These are phyloP conservation scores for Penicillium sp. DNA, from an alignment of 2,329 filamentous ascomycete genomes.

Conservation along the genomic window DNA sequence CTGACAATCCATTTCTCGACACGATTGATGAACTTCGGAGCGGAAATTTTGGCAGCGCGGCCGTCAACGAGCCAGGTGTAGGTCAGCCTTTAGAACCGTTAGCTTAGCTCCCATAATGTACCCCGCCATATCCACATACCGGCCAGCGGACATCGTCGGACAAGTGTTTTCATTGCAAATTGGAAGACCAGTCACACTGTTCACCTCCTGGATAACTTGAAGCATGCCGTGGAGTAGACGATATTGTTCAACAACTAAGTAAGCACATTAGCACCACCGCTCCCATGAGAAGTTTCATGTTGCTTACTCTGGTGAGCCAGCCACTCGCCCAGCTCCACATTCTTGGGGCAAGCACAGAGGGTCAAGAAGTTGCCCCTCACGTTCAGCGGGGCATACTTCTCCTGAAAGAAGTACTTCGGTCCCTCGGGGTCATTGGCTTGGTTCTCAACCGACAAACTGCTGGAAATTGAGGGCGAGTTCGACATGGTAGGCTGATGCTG, in stretches of 20 bases:
- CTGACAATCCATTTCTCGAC: slow-evolving; percentile 97
- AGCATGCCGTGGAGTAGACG: slow-evolving; percentile 86
- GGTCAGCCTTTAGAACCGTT: slow-evolving; percentile 64
- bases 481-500: slow-evolving; percentile 31
- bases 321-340: slow-evolving; percentile 93
- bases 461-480: slow-evolving; percentile 43
- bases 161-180: slow-evolving; percentile 84
- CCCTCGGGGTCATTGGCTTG: slow-evolving; percentile 42
- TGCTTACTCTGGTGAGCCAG: slow-evolving; percentile 83
- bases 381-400: slow-evolving; percentile 70
- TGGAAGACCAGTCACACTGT: slow-evolving; percentile 68
- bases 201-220: slow-evolving; percentile 80
- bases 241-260: slow-evolving; percentile 84
- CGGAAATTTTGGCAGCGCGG: slow-evolving; percentile 86
- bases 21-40: slow-evolving; percentile 88
- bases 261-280: slow-evolving; percentile 10
- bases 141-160: slow-evolving; percentile 89
- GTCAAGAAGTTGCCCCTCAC: slow-evolving; percentile 99
- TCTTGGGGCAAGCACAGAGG: slow-evolving; percentile 85
- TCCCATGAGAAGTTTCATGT: neutral
- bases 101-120: slow-evolving; percentile 14
- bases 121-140: slow-evolving; percentile 59
- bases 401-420: slow-evolving; percentile 53
- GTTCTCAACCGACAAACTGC: slow-evolving; percentile 39
- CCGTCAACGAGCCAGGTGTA: slow-evolving; percentile 95